Conservation (phyloP, 2,329 filamentous ascomycete genomes). For the Colletotrichum liriopes region DNA sequence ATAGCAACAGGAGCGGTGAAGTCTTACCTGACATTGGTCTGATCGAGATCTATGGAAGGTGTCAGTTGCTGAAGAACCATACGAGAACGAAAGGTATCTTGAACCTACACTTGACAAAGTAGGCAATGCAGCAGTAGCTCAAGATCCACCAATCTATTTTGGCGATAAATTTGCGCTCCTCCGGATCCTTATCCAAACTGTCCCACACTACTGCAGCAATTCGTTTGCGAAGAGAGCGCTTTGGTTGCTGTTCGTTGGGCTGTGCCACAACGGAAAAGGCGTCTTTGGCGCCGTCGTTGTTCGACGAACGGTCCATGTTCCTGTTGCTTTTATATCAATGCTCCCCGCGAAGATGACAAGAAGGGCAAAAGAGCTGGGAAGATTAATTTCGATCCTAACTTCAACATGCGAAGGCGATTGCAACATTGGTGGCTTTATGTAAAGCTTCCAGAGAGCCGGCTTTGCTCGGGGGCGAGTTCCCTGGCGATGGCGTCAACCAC, state of each 20-base stretch:
- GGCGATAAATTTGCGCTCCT: constrained; percentile 51
- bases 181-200: constrained; percentile 51
- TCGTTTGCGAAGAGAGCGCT: constrained; percentile 26
- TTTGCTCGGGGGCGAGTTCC: not conserved
- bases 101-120: constrained; percentile 55
- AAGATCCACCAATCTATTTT: constrained; percentile 56
- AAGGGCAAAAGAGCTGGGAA: not conserved
- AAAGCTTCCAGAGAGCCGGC: not conserved
- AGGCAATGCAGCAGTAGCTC: constrained; percentile 54
- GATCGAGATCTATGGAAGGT: not conserved
- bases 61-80: not conserved
- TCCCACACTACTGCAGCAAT: constrained; percentile 51
- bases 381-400: not conserved
- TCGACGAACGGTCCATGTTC: not conserved
- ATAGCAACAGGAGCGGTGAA: not conserved
- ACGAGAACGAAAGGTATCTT: not conserved
- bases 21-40: not conserved
- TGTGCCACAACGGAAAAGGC: constrained; percentile 46
- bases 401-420: not conserved
- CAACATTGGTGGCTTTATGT: not conserved
- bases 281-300: not conserved
- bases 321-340: not conserved
- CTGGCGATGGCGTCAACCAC: constrained; percentile 1
- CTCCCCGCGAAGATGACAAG: not conserved
- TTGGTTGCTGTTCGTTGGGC: not conserved